phyloP scores from a whole-genome alignment of 306 rosid genomes.

The Cucumis hystrix region DNA sequence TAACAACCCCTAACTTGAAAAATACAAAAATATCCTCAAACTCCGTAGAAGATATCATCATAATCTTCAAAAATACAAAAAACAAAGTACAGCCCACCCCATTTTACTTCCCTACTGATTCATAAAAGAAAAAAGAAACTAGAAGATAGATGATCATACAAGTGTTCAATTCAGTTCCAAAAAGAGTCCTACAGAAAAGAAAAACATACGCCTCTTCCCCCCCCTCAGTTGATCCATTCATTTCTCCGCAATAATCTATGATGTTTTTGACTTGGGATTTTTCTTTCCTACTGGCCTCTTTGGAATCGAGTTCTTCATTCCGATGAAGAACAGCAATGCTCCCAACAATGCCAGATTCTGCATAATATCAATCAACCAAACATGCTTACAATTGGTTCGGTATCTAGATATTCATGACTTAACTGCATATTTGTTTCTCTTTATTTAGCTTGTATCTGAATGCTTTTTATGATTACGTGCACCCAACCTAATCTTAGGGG shows the following conservation, averaged over 20 bases:
- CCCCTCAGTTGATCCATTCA: background rate
- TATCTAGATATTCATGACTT: background rate
- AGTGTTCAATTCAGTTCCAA: background rate
- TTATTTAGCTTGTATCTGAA: background rate
- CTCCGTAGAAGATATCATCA: background rate
- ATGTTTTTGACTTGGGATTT: slow-evolving; percentile 37
- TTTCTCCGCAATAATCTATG: background rate
- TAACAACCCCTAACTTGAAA: background rate
- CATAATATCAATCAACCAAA: background rate
- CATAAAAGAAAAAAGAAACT: background rate
- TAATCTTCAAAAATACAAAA: background rate
- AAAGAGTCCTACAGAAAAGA: background rate
- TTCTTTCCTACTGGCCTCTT: slow-evolving; percentile 35
- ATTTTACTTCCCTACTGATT: background rate
- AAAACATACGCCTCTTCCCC: background rate
- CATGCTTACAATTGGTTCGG: background rate
- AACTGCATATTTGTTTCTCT: background rate
- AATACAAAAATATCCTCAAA: background rate
- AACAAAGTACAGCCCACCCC: background rate
- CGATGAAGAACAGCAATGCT: slow-evolving; percentile 46
- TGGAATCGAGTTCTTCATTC: slow-evolving; percentile 43
- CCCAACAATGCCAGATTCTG: slow-evolving; percentile 63
- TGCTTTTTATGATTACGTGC: background rate
- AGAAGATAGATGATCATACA: background rate
- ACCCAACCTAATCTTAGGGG: too few relatives aligned